Conservation (phyloP, 352 stramenopile genomes). For the Globisporangium iwayamae region DNA sequence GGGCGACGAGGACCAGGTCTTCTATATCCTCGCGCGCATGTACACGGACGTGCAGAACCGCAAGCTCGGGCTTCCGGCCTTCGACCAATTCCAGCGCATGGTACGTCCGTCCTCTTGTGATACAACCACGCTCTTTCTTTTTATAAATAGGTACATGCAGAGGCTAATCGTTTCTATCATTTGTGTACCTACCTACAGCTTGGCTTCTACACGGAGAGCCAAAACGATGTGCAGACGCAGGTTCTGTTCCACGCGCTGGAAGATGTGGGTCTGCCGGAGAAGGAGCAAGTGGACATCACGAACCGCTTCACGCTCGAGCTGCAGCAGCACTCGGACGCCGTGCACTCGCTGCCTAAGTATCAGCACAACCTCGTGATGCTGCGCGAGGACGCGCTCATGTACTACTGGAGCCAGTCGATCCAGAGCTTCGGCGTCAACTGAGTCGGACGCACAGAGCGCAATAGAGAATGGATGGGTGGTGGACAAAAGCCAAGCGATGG, state of each 20-base stretch:
- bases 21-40: conserved; percentile 78
- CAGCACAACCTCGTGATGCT: conserved; percentile 82
- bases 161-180: no score
- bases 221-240: conserved; percentile 68
- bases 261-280: conserved; percentile 51
- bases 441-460: not conserved
- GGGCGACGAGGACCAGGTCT: conserved; percentile 71
- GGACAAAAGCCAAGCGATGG: not conserved
- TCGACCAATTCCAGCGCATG: conserved; percentile 82
- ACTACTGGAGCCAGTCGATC: conserved; percentile 85
- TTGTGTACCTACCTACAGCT: conserved; percentile 27
- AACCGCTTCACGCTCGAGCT: conserved; percentile 60
- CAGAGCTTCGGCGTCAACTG: conserved; percentile 21
- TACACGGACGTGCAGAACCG: conserved; percentile 61
- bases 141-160: not conserved
- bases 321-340: conserved; percentile 52
- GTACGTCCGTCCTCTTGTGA: conserved; percentile 26
- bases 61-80: conserved; percentile 78
- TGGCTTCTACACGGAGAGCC: conserved; percentile 76
- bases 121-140: not conserved
- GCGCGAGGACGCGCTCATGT: conserved; percentile 83
- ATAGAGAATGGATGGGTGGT: not conserved
- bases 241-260: conserved; percentile 72
- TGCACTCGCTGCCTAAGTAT: conserved; percentile 82
- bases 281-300: conserved; percentile 66